These are phyloP conservation scores for Tulasnella sp. DNA, from an alignment of 768 basidiomycete genomes.

Conservation along the genomic window DNA sequence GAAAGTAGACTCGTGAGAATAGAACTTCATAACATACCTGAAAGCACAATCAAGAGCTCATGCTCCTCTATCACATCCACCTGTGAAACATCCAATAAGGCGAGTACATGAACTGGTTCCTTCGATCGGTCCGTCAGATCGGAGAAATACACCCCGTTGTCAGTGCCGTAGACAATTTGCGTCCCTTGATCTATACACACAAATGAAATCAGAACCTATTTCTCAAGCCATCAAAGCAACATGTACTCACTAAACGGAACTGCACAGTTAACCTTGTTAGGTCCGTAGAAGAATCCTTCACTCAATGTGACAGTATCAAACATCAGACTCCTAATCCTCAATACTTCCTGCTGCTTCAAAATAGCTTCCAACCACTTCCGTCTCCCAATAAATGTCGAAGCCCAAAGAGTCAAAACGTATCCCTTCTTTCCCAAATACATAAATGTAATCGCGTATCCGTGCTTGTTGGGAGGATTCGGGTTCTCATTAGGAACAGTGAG, in stretches of 20 bases:
- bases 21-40: conserved; percentile 40
- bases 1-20: neutral
- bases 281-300: conserved; percentile 75
- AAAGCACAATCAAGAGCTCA: conserved; percentile 91
- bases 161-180: conserved; percentile 89
- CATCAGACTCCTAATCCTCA: conserved; percentile 71
- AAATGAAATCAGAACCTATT: neutral
- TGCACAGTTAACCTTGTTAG: conserved; percentile 86
- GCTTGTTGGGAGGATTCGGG: conserved; percentile 39
- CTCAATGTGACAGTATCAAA: conserved; percentile 78
- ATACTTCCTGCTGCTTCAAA: conserved; percentile 70
- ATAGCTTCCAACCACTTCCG: conserved; percentile 93
- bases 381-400: conserved; percentile 67
- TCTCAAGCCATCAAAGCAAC: neutral
- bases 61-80: conserved; percentile 95
- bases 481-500: conserved; percentile 1
- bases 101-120: conserved; percentile 82
- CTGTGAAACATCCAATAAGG: conserved; percentile 79
- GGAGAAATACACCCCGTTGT: conserved; percentile 91
- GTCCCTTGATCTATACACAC: conserved; percentile 54
- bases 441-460: conserved; percentile 85
- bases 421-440: conserved; percentile 85
- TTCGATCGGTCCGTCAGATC: conserved; percentile 63
- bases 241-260: conserved; percentile 63
- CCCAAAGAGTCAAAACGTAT: conserved; percentile 87